Evolutionary conservation across 139 green algal species (phyloP), one percentile per base, ranked within the genome.

Genomic region (Auxenochlorella pyrenoidosa): DNA sequence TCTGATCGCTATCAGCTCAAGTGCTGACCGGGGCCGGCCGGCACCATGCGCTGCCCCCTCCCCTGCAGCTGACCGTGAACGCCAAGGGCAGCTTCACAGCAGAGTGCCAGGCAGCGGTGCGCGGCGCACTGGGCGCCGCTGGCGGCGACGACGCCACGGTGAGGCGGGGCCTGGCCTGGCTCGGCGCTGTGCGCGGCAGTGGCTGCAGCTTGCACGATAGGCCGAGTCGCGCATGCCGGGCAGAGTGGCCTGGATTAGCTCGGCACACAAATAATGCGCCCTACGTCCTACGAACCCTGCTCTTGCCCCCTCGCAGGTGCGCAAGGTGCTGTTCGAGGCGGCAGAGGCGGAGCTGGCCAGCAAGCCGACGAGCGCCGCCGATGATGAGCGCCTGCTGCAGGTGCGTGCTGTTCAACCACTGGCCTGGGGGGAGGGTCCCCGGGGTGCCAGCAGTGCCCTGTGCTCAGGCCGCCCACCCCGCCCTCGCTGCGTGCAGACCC

Each of bases 301-400:
- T n/a, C n/a, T n/a, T n/a, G n/a, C n/a, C n/a, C n/a, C n/a, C n/a
- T n/a, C n/a, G 0, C 43, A 71, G 75, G 30, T 84, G 58, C 79
- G 59, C 0, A 10, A 18, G 6, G 54, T 26, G 66, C 66, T 86
- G 66, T 5, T 68, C 30, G 30, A 47, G 43, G 82, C 82, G 19
- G 66, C 66, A 70, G 66, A 78, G 44, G 66, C 65, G 34, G 88
- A 91, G 84, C 77, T 90, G 15, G 84, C 63, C 18, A 40, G 72
- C 32, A 87, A 87, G 78, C 77, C 85, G 19, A 90, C 77, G 18
- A 86, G 32, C 26, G 22, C 77, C 8, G 88, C 84, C 13, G 75
- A 90, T 19, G 88, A 91, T 68, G 84, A 91, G 79, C 63, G 78
- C 41, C 19, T 83, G 47, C 83, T 87, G 83, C 82, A 87, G 82